phyloP scores from a whole-genome alignment of 257 asterid genomes.

The Solanum chiquidenum region DNA sequence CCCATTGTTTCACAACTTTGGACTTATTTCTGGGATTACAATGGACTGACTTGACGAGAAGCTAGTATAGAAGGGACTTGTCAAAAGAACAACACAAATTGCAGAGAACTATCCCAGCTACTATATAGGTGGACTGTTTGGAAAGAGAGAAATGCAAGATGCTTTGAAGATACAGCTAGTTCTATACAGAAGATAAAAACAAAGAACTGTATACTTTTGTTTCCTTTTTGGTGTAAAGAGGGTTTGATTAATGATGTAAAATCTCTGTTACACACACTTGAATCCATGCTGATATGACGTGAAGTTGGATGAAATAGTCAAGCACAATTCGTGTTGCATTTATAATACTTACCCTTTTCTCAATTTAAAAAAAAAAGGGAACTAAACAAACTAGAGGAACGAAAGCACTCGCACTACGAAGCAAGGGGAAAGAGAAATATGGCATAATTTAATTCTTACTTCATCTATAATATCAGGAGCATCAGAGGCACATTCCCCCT shows the following conservation, averaged over 20 bases:
- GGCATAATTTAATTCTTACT: conserved; percentile 24
- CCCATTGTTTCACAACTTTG: neutral
- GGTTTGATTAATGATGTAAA: neutral
- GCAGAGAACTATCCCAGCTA: neutral
- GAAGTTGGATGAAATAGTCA: neutral
- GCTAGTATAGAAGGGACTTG: neutral
- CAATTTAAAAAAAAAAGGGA: neutral
- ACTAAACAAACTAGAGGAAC: neutral
- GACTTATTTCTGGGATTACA: neutral
- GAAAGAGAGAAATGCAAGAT: neutral
- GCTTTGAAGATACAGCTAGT: neutral
- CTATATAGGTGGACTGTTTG: neutral
- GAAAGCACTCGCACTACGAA: neutral
- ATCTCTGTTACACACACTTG: neutral
- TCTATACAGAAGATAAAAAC: neutral
- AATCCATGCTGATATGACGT: neutral
- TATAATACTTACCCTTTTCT: neutral
- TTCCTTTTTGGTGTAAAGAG: neutral
- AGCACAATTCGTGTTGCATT: neutral
- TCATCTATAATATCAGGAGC: conserved; percentile 61
- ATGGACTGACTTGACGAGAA: neutral
- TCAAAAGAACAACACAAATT: neutral
- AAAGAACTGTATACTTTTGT: neutral
- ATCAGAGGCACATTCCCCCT: conserved; percentile 44
- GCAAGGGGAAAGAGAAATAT: neutral